Evolutionary conservation across 371 early-diverging fungal genomes (phyloP), one percentile per base, ranked within the genome.

Genomic region (Apophysomyces variabilis): DNA sequence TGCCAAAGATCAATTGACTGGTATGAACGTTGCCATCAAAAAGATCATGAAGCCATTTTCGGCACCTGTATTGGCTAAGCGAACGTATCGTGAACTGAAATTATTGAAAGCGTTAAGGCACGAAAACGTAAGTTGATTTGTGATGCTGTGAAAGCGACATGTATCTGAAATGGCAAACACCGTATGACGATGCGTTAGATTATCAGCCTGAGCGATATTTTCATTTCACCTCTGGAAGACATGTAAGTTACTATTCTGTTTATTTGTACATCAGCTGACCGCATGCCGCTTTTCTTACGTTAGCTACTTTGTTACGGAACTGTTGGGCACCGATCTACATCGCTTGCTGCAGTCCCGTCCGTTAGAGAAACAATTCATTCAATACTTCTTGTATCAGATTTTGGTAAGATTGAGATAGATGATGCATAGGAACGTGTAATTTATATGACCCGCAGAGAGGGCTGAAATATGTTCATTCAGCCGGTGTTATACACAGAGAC

Each of bases 341-440:
- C 88, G 96, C 50, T 83, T 97, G 61, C 80, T 96, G 66, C 90
- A 92, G 61, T 91, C 94, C 32, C 81, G 95, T 64, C 94, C 93
- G 14, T 78, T 97, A 59, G 96, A 95, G 70, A 93, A 92, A 76
- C 95, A 95, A 78, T 95, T 94, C 65, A 92, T 95, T 62, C 95
- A 97, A 82, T 97, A 95, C 89, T 96, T 97, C 74, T 75, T 95
- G 69, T 97, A 96, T 73, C 98, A 97, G 75, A 95, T 97, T 57
- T 72, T 97, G 80, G 89, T 88, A 81, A 70, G 82, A 64, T 9
- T 8, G 38, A 1, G 18, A 26, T 57, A 61, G 14, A 47, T 57
- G 39, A 45, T 38, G 36, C 36, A 41, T 16, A 26, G 32, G 32
- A 38, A 7, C 39, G 7, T 58, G 16, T 26, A 13, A 26, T 8